Evolutionary conservation across 495 filamentous ascomycete species (phyloP), one percentile per base, ranked within the genome.

Genomic region (Penicillium ucsense): DNA sequence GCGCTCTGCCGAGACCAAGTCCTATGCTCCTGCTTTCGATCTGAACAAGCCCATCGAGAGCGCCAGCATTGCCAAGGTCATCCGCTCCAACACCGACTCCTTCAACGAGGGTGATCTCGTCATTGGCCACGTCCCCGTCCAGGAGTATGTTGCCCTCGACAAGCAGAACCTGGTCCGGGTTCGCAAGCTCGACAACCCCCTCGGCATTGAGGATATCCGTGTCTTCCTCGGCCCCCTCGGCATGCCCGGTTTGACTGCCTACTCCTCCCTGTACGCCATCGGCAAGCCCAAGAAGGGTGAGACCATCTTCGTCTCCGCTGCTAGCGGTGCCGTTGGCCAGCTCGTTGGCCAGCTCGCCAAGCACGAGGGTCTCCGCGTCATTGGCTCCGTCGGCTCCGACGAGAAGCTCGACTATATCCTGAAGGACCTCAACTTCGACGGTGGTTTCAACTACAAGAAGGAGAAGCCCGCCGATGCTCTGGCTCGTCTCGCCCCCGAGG

Each of bases 191-290:
- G 62, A 70, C n/a, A 74, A 74, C 59, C 70, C 68, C 9, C 55
- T 71, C 6, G 66, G 62, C 8, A 57, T 74, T 27, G 66, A 73
- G 51, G 70, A 74, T 44, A 62, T 71, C 49, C 67, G 70, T 38
- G 58, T 67, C 40, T 74, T 71, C 84, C 57, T 88, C 8, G 87
- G 88, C 9, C 76, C 85, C 9, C 70, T 95, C 27, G 89, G 89
- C 30, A 94, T 95, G 88, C 86, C 89, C 3, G 89, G 89, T 28
- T 63, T 94, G 57, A 92, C 88, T 0, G 89, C 85, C 3, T 95
- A 86, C 69, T 82, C 80, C 3, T 84, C 81, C 0, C 77, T 91
- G 52, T 83, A 90, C 61, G 82, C 84, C 56, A 91, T 95, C 45
- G 88, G 87, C 1, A 69, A 84, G 74, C 89, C 89, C 32, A 84